These are phyloP conservation scores for Phytophthora brassicae DNA, from an alignment of 352 stramenopile genomes.

Conservation along the genomic window DNA sequence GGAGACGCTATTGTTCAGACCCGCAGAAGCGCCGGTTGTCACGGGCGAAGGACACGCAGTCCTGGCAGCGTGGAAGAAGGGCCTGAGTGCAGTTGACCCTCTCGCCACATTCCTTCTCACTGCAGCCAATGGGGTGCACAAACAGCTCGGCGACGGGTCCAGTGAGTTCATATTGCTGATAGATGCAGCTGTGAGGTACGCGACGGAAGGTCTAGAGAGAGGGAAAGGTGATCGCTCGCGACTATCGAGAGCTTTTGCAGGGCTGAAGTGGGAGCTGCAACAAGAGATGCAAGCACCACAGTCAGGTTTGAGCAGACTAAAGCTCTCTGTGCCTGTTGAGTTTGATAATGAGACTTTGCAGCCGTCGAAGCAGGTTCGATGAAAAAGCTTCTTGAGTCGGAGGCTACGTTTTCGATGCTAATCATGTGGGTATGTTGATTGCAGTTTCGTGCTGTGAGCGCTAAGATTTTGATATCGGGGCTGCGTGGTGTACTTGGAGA, in stretches of 20 bases:
- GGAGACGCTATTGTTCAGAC: conserved; percentile 58
- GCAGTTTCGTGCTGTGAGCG: conserved; percentile 34
- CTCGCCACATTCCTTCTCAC: conserved; percentile 52
- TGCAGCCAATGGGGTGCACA: conserved; percentile 50
- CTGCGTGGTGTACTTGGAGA: conserved; percentile 42
- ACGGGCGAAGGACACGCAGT: conserved; percentile 57
- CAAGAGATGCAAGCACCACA: conserved; percentile 13
- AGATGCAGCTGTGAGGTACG: conserved; percentile 27
- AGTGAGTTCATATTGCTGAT: conserved; percentile 67
- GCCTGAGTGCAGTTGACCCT: conserved; percentile 19
- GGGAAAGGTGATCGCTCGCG: conserved; percentile 8
- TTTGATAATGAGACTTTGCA: conserved; percentile 17
- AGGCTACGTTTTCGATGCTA: not conserved
- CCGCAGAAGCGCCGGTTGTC: conserved; percentile 57
- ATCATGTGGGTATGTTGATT: not conserved
- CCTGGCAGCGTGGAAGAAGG: conserved; percentile 42
- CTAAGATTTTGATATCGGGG: conserved; percentile 39
- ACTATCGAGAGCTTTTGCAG: conserved; percentile 39
- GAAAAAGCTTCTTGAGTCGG: too few species aligned
- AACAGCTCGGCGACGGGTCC: conserved; percentile 52
- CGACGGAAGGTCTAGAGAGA: conserved; percentile 5
- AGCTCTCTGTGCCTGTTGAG: conserved; percentile 16
- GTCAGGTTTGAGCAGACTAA: not conserved
- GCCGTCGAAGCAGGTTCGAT: conserved; percentile 22
- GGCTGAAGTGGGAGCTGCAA: conserved; percentile 38